A percentile compares a stretch with the other conserved stretches of the same genome.
These are phyloP conservation scores for Euphrasia arctica DNA, from an alignment of 305 asterid species.

Conservation along the genomic window DNA sequence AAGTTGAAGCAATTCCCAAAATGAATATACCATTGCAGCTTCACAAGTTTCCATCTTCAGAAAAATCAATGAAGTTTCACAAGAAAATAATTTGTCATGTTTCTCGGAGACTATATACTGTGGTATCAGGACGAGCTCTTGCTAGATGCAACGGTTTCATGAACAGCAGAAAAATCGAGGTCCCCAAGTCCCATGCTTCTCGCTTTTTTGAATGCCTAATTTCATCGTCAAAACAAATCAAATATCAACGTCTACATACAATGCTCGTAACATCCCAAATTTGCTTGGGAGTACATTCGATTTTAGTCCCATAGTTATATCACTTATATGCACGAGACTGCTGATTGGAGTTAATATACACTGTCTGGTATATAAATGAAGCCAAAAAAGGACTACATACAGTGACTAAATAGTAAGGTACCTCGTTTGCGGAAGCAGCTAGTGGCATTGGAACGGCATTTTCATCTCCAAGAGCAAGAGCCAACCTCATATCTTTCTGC, in stretches of 20 bases:
- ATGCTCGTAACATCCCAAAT: too few relatives aligned
- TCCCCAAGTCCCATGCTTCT: slow-evolving; percentile 86
- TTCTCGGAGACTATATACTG: slow-evolving; percentile 1
- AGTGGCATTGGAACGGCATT: slow-evolving; percentile 85
- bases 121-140: slow-evolving; percentile 37
- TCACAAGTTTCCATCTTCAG: not conserved
- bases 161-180: slow-evolving; percentile 88
- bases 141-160: slow-evolving; percentile 49
- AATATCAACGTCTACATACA: not conserved
- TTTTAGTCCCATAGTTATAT: too few relatives aligned
- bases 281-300: too few relatives aligned
- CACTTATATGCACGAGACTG: too few relatives aligned
- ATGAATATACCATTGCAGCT: too few relatives aligned
- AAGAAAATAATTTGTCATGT: not conserved
- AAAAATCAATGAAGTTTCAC: not conserved
- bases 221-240: slow-evolving; percentile 8
- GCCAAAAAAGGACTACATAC: too few relatives aligned
- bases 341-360: too few relatives aligned
- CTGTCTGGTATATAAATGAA: too few relatives aligned
- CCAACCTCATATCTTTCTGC: slow-evolving; percentile 97
- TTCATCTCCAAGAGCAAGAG: slow-evolving; percentile 92
- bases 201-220: slow-evolving; percentile 88
- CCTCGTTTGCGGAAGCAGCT: too few relatives aligned
- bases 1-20: too few relatives aligned
- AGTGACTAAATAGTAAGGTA: too few relatives aligned